Evolutionary conservation across 176 grass and related monocot genomes (phyloP).

Genomic region (Avena insularis): DNA sequence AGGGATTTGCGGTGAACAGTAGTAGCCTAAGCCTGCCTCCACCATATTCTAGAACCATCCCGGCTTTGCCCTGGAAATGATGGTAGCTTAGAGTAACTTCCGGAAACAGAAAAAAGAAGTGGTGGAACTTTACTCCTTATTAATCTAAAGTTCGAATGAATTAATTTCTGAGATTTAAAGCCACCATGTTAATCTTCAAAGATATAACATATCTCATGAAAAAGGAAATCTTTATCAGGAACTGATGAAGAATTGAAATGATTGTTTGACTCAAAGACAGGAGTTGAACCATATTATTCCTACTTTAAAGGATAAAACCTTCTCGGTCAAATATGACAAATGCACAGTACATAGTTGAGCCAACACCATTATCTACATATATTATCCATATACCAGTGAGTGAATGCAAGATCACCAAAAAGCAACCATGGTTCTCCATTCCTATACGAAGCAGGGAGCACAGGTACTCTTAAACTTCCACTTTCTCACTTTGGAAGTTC

Average conservation of each 20-base stretch:
- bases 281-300: neutral
- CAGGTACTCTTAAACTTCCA: conserved; percentile 13
- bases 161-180: neutral
- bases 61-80: no score
- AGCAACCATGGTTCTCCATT: neutral
- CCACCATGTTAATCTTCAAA: neutral
- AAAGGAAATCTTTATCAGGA: neutral
- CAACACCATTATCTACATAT: neutral
- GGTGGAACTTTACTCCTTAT: no score
- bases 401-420: conserved; percentile 14
- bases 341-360: neutral
- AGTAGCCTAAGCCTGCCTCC: no score
- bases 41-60: no score
- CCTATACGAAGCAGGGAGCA: neutral
- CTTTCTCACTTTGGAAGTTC: neutral
- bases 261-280: neutral
- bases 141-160: neutral
- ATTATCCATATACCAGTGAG: neutral
- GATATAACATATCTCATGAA: neutral
- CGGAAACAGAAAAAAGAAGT: no score
- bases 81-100: no score
- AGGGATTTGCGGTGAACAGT: no score
- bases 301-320: neutral
- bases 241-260: neutral
- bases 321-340: neutral